A percentile compares a stretch with the other conserved stretches of the same genome.
These are phyloP conservation scores for Sclerotinia minor DNA, from an alignment of 2,329 filamentous ascomycete species.

Conservation along the genomic window DNA sequence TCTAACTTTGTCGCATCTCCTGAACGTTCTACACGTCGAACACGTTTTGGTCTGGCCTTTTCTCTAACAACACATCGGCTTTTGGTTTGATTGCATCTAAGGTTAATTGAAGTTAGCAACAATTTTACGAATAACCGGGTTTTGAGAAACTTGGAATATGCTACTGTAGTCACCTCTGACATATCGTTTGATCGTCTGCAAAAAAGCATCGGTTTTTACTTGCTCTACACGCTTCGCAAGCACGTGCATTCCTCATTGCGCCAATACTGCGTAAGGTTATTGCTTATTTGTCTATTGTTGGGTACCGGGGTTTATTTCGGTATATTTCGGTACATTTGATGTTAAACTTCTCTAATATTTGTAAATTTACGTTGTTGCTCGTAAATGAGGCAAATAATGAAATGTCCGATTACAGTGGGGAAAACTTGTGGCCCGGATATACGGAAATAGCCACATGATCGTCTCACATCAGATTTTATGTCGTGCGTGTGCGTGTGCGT, in stretches of 20 bases:
- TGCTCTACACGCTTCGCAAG: constrained; percentile 39
- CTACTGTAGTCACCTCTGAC: constrained; percentile 29
- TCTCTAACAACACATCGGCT: constrained; percentile 35
- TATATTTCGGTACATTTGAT: background rate
- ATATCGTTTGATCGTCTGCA: constrained; percentile 29
- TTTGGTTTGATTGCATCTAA: constrained; percentile 35
- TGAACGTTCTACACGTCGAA: constrained; percentile 26
- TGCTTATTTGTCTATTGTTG: no score
- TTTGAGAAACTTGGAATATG: background rate
- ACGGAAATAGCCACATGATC: constrained; percentile 3
- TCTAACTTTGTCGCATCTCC: background rate
- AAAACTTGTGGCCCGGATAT: constrained; percentile 16
- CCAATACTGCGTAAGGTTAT: no score
- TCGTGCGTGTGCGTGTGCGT: no score
- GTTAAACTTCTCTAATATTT: background rate
- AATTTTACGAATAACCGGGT: background rate
- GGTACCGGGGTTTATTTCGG: background rate
- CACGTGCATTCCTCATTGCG: constrained; percentile 37
- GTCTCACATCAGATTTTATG: background rate
- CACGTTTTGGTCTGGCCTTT: constrained; percentile 39
- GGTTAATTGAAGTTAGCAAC: background rate
- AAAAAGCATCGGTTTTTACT: constrained; percentile 40
- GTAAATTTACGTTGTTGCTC: background rate
- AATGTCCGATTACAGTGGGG: constrained; percentile 4
- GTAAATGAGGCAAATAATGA: constrained; percentile 11